Conservation (phyloP, 2,329 filamentous ascomycete genomes). For the Trichoderma breve region DNA sequence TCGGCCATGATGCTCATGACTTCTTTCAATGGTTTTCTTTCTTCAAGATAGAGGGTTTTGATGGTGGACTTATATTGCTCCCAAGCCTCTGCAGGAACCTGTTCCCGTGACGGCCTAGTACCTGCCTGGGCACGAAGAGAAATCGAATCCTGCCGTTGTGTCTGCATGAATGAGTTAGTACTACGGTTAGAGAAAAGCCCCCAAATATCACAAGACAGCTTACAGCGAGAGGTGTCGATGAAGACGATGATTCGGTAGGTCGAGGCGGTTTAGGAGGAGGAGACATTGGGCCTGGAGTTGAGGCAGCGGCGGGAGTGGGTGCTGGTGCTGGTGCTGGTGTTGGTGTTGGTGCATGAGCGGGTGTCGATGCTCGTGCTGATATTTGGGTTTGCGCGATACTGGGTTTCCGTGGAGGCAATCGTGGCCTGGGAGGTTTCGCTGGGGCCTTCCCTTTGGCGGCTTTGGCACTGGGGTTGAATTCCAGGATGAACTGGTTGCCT, state of each 20-base stretch:
- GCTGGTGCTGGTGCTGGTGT: constrained; percentile 19
- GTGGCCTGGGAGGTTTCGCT: constrained; percentile 34
- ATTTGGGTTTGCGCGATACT: constrained; percentile 25
- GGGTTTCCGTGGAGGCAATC: constrained; percentile 24
- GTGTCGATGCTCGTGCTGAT: constrained; percentile 22
- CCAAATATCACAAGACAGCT: constrained; percentile 3
- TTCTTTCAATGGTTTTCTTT: constrained; percentile 51
- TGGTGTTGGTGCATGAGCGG: constrained; percentile 16
- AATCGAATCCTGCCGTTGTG: constrained; percentile 30
- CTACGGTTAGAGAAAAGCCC: background rate
- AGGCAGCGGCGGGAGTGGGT: background rate
- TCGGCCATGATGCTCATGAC: constrained; percentile 53
- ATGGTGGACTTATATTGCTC: constrained; percentile 48
- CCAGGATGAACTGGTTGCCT: constrained; percentile 38
- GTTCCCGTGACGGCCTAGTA: constrained; percentile 41
- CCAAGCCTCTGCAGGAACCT: constrained; percentile 47
- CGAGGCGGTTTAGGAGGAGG: constrained; percentile 30
- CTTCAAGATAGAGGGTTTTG: constrained; percentile 46
- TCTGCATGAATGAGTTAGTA: constrained; percentile 24
- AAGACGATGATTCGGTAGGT: constrained; percentile 27
- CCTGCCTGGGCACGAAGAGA: constrained; percentile 33
- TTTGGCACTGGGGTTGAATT: constrained; percentile 34
- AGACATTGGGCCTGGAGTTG: constrained; percentile 14
- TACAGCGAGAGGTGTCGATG: constrained; percentile 30
- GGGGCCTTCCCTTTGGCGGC: constrained; percentile 36